Evolutionary conservation across 2,329 filamentous ascomycete species (phyloP).

Genomic region (Sphaerulina vaccinii): DNA sequence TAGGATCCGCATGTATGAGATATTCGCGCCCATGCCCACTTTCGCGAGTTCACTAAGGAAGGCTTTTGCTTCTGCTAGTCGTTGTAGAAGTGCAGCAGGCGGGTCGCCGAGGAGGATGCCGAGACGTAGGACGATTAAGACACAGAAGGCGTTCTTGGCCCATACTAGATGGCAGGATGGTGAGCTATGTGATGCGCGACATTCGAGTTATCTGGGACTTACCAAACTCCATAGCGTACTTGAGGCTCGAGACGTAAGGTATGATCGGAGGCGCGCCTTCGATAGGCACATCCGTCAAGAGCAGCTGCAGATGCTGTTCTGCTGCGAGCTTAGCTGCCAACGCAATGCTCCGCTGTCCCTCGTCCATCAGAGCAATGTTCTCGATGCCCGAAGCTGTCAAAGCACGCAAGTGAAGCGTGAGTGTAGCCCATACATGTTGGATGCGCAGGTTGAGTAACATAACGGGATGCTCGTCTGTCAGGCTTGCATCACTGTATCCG

Average conservation of each 20-base stretch:
- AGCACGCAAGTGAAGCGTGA: conserved; percentile 54
- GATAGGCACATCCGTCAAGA: conserved; percentile 40
- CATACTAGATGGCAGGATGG: no score
- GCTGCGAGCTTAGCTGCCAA: conserved; percentile 53
- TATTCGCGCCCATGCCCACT: conserved; percentile 43
- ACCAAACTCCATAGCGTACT: conserved; percentile 58
- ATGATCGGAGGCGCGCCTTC: conserved; percentile 35
- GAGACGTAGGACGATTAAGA: conserved; percentile 55
- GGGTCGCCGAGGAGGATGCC: conserved; percentile 50
- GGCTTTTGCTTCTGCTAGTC: conserved; percentile 46
- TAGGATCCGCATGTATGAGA: conserved; percentile 51
- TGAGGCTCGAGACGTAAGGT: conserved; percentile 50
- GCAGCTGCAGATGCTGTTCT: conserved; percentile 51
- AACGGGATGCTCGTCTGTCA: conserved; percentile 37
- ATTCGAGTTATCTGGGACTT: no score
- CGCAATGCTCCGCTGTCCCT: conserved; percentile 49
- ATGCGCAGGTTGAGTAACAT: conserved; percentile 50
- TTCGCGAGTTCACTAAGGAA: conserved; percentile 47
- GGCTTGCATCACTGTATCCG: conserved; percentile 15
- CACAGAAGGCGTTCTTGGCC: conserved; percentile 60
- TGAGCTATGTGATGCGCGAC: no score
- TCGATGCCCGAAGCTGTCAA: conserved; percentile 51
- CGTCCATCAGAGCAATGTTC: conserved; percentile 53
- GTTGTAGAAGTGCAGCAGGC: conserved; percentile 40
- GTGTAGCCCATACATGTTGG: conserved; percentile 55